These are phyloP conservation scores for Sphaceloma murrayae DNA, from an alignment of 2,329 filamentous ascomycete genomes.

Conservation along the genomic window DNA sequence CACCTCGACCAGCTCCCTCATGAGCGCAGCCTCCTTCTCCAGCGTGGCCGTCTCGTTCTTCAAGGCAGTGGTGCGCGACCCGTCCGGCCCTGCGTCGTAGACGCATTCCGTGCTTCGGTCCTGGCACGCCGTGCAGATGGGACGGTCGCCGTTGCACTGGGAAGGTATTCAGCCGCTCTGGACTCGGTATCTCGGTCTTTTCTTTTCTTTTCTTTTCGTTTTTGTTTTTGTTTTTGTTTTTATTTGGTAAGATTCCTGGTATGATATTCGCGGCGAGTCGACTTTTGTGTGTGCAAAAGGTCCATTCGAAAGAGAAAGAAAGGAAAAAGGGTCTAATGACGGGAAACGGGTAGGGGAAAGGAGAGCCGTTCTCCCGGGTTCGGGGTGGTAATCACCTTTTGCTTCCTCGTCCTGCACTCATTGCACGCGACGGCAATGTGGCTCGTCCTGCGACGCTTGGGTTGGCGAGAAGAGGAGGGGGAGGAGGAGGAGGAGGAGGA, in stretches of 20 bases:
- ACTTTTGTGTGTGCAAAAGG: no score
- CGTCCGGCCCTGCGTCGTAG: slow-evolving; percentile 2
- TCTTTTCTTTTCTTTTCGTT: no score
- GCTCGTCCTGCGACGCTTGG: neutral
- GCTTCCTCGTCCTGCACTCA: slow-evolving; percentile 1
- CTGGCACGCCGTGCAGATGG: neutral
- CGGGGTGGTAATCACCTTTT: neutral
- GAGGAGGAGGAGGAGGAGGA: no score
- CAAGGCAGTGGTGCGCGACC: neutral
- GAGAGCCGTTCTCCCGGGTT: neutral
- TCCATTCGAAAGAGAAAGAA: no score
- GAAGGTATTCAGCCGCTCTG: no score
- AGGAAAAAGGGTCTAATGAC: no score
- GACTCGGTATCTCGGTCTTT: no score
- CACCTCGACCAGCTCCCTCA: neutral
- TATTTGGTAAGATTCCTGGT: no score
- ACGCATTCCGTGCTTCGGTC: neutral
- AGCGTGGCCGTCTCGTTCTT: neutral
- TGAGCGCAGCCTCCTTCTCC: neutral
- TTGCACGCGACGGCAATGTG: slow-evolving; percentile 4
- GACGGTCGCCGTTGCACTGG: slow-evolving; percentile 7
- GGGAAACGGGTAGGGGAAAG: no score
- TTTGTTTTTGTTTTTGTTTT: no score
- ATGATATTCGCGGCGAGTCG: no score
- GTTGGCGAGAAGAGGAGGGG: no score